Percentiles rank a stretch among this genome's conserved stretches.
These are phyloP conservation scores for Metschnikowia continentalis DNA, from an alignment of 805 yeast species.

Conservation along the genomic window DNA sequence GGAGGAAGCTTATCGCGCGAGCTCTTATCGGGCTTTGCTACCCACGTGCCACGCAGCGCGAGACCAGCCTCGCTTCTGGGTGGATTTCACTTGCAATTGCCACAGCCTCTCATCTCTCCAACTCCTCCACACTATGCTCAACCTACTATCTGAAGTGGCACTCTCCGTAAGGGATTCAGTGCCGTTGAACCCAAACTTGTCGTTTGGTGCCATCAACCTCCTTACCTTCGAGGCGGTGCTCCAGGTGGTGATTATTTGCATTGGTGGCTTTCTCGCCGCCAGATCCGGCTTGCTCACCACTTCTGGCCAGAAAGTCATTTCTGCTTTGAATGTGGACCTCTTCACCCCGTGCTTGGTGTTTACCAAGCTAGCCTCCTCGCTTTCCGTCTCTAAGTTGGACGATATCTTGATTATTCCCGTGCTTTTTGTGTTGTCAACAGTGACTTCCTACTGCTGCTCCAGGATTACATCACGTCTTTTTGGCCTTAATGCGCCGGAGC, in stretches of 20 bases:
- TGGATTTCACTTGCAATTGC: neutral
- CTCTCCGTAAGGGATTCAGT: neutral
- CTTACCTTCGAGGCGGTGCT: constrained; percentile 88
- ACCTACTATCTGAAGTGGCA: constrained; percentile 7
- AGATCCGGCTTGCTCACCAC: constrained; percentile 63
- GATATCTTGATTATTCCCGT: constrained; percentile 84
- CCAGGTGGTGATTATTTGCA: constrained; percentile 82
- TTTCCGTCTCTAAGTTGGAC: constrained; percentile 69
- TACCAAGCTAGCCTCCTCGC: constrained; percentile 63
- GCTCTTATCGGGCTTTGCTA: constrained; percentile 1
- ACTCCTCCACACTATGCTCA: neutral
- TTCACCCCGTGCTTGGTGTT: constrained; percentile 96
- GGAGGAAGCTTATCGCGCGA: neutral
- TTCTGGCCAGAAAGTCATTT: constrained; percentile 71
- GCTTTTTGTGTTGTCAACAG: constrained; percentile 78
- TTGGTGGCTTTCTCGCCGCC: constrained; percentile 85
- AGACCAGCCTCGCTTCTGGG: constrained; percentile 1
- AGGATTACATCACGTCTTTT: constrained; percentile 49
- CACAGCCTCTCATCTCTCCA: neutral
- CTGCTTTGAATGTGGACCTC: constrained; percentile 78
- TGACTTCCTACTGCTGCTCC: constrained; percentile 66
- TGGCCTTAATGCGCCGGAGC: constrained; percentile 64
- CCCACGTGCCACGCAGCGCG: constrained; percentile 4
- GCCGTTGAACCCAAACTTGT: constrained; percentile 24
- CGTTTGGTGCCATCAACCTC: constrained; percentile 46